Evolutionary conservation across 495 filamentous ascomycete genomes (phyloP).

Genomic region (Pseudevernia furfuracea): DNA sequence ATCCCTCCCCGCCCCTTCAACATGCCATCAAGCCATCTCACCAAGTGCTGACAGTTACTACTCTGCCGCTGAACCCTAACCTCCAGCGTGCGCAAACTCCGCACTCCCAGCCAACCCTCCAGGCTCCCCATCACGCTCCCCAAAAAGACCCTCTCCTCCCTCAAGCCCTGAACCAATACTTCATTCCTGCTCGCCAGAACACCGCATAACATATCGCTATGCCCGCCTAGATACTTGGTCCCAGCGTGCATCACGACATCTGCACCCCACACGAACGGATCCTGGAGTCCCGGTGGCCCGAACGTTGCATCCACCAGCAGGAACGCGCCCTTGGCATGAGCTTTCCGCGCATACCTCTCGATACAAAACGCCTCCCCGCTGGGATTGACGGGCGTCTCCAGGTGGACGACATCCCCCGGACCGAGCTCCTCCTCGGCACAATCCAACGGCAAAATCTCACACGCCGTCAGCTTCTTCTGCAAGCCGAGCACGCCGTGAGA

Average conservation of each 20-base stretch:
- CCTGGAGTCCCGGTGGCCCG: slow-evolving; percentile 80
- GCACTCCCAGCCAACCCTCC: slow-evolving; percentile 85
- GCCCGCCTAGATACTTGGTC: slow-evolving; percentile 93
- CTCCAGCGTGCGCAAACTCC: slow-evolving; percentile 80
- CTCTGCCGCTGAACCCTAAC: slow-evolving; percentile 71
- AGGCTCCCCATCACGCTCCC: slow-evolving; percentile 83
- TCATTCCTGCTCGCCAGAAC: slow-evolving; percentile 57
- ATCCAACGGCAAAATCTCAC: slow-evolving; percentile 57
- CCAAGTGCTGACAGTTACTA: slow-evolving; percentile 56
- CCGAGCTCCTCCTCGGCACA: slow-evolving; percentile 48
- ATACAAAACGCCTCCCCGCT: slow-evolving; percentile 73
- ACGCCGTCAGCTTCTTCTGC: slow-evolving; percentile 60
- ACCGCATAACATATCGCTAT: slow-evolving; percentile 84
- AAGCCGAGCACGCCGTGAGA: slow-evolving; percentile 76
- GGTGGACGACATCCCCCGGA: slow-evolving; percentile 75
- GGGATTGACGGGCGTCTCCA: slow-evolving; percentile 91
- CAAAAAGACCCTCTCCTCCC: slow-evolving; percentile 59
- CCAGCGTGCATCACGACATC: slow-evolving; percentile 86
- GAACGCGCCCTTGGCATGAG: slow-evolving; percentile 61
- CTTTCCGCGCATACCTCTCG: slow-evolving; percentile 56
- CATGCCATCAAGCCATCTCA: slow-evolving; percentile 57
- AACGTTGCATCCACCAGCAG: slow-evolving; percentile 90
- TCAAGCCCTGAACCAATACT: slow-evolving; percentile 51
- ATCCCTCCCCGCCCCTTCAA: slow-evolving; percentile 33
- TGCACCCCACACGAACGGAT: slow-evolving; percentile 72